Base-by-base conservation (phyloP, 305 asterid species). In the Vinca major region DNA sequence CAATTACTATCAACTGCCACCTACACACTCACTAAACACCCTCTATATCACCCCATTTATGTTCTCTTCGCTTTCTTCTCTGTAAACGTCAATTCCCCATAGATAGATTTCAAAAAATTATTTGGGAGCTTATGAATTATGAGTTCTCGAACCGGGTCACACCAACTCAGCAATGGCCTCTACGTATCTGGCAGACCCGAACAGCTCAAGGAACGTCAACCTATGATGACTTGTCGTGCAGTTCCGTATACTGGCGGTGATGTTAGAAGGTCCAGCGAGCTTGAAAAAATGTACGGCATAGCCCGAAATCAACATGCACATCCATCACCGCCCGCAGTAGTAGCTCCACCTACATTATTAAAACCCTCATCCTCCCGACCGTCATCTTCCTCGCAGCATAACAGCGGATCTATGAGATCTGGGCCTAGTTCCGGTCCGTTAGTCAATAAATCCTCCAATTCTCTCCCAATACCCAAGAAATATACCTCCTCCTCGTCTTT, bases 161-260 rank as follows among this genome's bases (percentile, higher is more conserved):
- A 93, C 88, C 90, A 86, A 85, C 85, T 93, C 13, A 89, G 90
- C 79, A 93, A 79, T 68, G 99, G 99, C 4, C 83, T 93, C 57
- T 78, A 85, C 66, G 97, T 93, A 0, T 93, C 99, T 41, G 99
- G 97, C 26, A 86, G 89, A 1, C 96, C 99, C 63, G 96, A 89
- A 36, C 91, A 81, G 73, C 79, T 19, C 51, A 86, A 86, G 66
- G 97, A 89, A 19, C 89, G 91, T 62, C 92, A 78, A n/a, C 88
- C 85, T 0, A 84, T 88, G 36, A 82, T 78, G 78, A 80, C 85
- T 17, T 77, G 97, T 41, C 91, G 94, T 65, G 95, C 99, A 62
- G 82, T 85, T 1, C 96, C 96, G 0, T 93, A 93, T 78, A 93
- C 97, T 64, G 99, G 99, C 65, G 99, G 99, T 4, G 96, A 91